Conservation (phyloP, 2,329 filamentous ascomycete species). For the Cyphellophora attinorum region DNA sequence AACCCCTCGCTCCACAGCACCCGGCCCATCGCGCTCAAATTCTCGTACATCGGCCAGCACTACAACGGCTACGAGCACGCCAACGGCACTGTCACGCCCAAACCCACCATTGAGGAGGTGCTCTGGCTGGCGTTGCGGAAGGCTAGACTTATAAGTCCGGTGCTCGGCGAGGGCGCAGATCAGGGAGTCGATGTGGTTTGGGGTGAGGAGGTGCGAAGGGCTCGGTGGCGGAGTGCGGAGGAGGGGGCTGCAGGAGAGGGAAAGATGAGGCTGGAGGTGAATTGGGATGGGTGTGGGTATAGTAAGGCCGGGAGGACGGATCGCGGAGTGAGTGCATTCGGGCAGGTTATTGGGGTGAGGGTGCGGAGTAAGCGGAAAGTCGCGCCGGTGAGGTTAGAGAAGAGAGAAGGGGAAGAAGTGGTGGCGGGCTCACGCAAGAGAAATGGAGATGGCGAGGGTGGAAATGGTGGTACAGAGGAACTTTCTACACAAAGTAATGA, state of each 20-base stretch:
- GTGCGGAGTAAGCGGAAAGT: conserved; percentile 71
- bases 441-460: neutral
- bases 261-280: conserved; percentile 39
- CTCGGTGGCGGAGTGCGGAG: neutral
- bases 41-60: conserved; percentile 81
- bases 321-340: conserved; percentile 88
- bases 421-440: neutral
- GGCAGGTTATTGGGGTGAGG: conserved; percentile 78
- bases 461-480: neutral
- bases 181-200: conserved; percentile 13
- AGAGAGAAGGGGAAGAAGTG: neutral
- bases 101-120: conserved; percentile 84
- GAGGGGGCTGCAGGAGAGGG: conserved; percentile 5
- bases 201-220: neutral
- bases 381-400: no score
- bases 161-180: conserved; percentile 31
- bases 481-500: neutral
- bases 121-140: conserved; percentile 85
- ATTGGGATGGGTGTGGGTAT: conserved; percentile 80
- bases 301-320: conserved; percentile 94
- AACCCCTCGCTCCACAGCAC: conserved; percentile 76
- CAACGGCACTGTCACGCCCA: conserved; percentile 53
- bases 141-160: conserved; percentile 69
- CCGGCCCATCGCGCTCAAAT: conserved; percentile 78
- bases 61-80: conserved; percentile 94